Percentiles rank a stretch among this genome's conserved stretches.
Evolutionary conservation across 805 yeast species (phyloP).

Genomic region (Candida ortonii): DNA sequence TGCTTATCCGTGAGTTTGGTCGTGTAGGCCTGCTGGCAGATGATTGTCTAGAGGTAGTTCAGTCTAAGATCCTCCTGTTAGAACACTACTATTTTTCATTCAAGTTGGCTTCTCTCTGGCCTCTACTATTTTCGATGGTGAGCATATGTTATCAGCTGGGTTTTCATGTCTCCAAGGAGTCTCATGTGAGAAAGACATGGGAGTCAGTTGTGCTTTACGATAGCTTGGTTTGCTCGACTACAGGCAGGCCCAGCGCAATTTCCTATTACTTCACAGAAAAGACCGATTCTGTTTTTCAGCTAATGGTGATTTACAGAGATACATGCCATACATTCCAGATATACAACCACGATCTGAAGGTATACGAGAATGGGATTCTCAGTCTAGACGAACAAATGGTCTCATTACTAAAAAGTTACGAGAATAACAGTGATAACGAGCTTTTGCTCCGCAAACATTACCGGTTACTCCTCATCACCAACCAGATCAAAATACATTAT

Average conservation of each 20-base stretch:
- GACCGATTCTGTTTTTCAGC: not conserved
- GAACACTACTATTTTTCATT: conserved; percentile 3
- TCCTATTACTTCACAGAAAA: conserved; percentile 1
- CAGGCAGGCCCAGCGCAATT: conserved; percentile 9
- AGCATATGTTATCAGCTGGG: conserved; percentile 5
- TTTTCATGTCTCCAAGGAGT: conserved; percentile 1
- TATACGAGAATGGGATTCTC: not conserved
- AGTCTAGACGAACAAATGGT: not conserved
- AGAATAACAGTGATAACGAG: no score
- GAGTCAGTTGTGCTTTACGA: conserved; percentile 6
- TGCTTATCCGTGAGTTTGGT: conserved; percentile 4
- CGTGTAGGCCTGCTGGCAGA: conserved; percentile 1
- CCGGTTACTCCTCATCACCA: no score
- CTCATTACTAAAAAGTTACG: no score
- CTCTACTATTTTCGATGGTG: conserved; percentile 8
- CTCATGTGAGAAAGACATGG: no score
- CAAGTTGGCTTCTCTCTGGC: conserved; percentile 9
- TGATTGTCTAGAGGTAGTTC: conserved; percentile 9
- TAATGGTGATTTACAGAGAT: not conserved
- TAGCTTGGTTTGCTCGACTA: conserved; percentile 5
- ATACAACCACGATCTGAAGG: not conserved
- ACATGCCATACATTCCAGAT: not conserved
- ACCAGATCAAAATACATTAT: no score
- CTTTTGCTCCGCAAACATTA: no score
- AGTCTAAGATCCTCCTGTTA: conserved; percentile 7